phyloP scores from a whole-genome alignment of 495 filamentous ascomycete genomes.

The Clohesyomyces aquaticus region DNA sequence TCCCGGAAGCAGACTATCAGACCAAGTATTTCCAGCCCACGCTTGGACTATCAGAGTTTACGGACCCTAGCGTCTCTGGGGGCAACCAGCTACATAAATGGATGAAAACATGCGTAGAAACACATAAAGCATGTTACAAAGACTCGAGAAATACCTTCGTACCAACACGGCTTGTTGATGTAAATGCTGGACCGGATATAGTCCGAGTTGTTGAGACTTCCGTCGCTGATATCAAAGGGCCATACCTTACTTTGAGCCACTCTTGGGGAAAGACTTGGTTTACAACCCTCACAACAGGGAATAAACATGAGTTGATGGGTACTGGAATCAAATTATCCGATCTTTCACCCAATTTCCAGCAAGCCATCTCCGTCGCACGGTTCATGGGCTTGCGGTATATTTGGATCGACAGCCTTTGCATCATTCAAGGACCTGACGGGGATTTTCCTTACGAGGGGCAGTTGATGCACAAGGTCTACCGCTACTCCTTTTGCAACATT shows the following conservation, averaged over 20 bases:
- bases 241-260: slow-evolving; percentile 19
- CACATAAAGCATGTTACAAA: slow-evolving; percentile 14
- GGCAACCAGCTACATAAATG: slow-evolving; percentile 18
- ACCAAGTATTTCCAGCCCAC: no score
- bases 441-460: slow-evolving; percentile 7
- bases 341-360: slow-evolving; percentile 21
- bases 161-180: slow-evolving; percentile 25
- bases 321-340: slow-evolving; percentile 9
- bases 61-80: slow-evolving; percentile 8
- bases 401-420: slow-evolving; percentile 16
- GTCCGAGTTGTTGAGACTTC: slow-evolving; percentile 24
- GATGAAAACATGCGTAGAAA: slow-evolving; percentile 12
- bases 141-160: neutral
- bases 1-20: no score
- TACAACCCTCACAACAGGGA: neutral
- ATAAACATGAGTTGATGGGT: neutral
- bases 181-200: neutral
- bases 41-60: no score
- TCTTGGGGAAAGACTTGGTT: slow-evolving; percentile 17
- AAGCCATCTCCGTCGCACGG: slow-evolving; percentile 23
- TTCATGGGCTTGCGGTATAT: slow-evolving; percentile 25
- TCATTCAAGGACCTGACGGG: neutral
- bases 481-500: slow-evolving; percentile 10
- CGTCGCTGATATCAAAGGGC: neutral
- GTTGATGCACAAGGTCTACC: slow-evolving; percentile 15